These are phyloP conservation scores for Carex cristatella DNA, from an alignment of 176 grass and related monocot genomes.

Conservation along the genomic window DNA sequence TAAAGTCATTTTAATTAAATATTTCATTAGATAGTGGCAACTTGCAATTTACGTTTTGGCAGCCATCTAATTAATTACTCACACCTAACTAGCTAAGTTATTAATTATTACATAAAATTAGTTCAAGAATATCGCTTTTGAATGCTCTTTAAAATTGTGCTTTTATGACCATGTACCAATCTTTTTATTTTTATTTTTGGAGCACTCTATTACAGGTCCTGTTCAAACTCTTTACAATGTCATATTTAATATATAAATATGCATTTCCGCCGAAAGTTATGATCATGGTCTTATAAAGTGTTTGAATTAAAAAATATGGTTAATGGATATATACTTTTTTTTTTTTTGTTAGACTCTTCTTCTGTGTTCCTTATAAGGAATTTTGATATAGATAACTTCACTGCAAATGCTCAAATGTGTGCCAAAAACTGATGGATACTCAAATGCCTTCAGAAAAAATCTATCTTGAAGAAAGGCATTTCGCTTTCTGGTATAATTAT, in stretches of 20 bases:
- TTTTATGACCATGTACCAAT: neutral
- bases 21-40: neutral
- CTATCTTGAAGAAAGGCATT: too few species aligned
- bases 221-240: neutral
- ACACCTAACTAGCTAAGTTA: neutral
- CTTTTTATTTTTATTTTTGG: neutral
- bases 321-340: neutral
- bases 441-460: neutral
- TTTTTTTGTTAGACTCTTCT: neutral
- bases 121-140: neutral
- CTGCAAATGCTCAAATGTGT: neutral
- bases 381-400: neutral
- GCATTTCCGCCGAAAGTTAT: neutral
- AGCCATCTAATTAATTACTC: neutral
- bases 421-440: neutral
- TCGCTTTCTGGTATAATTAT: too few species aligned
- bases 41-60: neutral
- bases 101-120: neutral
- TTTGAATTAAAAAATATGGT: neutral
- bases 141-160: neutral
- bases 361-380: neutral
- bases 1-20: neutral
- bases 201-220: neutral
- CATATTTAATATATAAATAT: neutral
- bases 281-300: neutral